phyloP scores from a whole-genome alignment of 805 yeast species.

The Monosporozyma yasuniensis region DNA sequence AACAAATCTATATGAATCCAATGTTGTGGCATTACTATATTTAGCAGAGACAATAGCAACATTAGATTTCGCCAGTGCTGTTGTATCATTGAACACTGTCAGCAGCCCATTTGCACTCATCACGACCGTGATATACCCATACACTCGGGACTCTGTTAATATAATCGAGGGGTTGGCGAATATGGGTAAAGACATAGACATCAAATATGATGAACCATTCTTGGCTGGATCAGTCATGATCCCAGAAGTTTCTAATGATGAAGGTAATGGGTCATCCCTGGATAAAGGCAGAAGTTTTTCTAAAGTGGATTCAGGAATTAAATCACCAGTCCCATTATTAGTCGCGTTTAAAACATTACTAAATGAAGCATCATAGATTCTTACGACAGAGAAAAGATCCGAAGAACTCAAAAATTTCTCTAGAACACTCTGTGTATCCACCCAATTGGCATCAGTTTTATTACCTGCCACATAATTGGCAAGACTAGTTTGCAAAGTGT shows the following conservation, averaged over 20 bases:
- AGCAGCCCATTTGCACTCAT: conserved; percentile 38
- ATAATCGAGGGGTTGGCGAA: conserved; percentile 64
- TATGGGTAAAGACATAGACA: conserved; percentile 74
- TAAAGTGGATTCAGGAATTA: conserved; percentile 27
- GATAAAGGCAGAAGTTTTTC: conserved; percentile 43
- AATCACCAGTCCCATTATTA: conserved; percentile 33
- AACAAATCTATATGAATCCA: conserved; percentile 34
- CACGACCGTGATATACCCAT: conserved; percentile 63
- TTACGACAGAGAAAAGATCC: conserved; percentile 52
- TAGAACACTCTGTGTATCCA: conserved; percentile 37
- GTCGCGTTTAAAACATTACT: conserved; percentile 38
- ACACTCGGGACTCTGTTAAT: conserved; percentile 45
- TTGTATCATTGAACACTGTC: conserved; percentile 34
- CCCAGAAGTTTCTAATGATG: conserved; percentile 37
- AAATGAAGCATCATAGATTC: conserved; percentile 56
- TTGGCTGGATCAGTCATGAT: conserved; percentile 57
- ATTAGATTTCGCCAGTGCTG: conserved; percentile 33
- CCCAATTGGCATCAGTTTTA: conserved; percentile 42
- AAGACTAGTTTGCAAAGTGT: conserved; percentile 51
- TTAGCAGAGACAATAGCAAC: conserved; percentile 28
- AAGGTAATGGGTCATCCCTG: conserved; percentile 38
- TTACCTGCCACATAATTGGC: conserved; percentile 66
- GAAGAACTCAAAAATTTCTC: conserved; percentile 59
- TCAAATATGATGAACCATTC: conserved; percentile 39
- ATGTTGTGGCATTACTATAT: conserved; percentile 15